Base-by-base conservation (phyloP, 306 rosid species). In the Cyclanthera cordifolia region DNA sequence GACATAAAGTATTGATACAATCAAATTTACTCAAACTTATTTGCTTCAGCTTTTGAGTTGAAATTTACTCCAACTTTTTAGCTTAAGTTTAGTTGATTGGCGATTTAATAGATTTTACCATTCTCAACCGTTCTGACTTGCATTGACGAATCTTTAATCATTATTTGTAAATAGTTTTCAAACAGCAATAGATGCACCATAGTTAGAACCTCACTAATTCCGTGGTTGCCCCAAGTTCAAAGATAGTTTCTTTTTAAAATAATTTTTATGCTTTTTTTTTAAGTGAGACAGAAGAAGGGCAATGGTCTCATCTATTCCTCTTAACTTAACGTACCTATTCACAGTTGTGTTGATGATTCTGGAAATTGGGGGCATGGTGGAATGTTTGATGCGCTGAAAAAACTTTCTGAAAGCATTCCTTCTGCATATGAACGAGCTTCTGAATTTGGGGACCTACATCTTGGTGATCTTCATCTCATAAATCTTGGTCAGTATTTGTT, bases 351-450 rank as follows among this genome's bases (percentile, higher is more conserved):
- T 73, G 98, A 93, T 73, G 85, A 78, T 76, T 93, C 96, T 41
- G 98, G 98, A 69, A 85, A 70, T 64, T 93, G 98, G 98, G 98
- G 98, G 66, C 79, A 5, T 50, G 98, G 98, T 45, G 96, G 98
- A 49, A 86, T 93, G 98, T 89, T 93, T 73, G 81, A 83, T 82
- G 95, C 95, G 60, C 77, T 93, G 73, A 60, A 74, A 75, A 93
- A 77, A 78, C 84, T 93, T 73, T 93, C 94, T 67, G 45, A 74
- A 6, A 76, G 81, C 78, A 80, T 93, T 68, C 82, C 91, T 30
- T 77, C 72, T 69, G 93, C 90, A 48, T 93, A 93, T 82, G 83
- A 84, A 77, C 86, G 75, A 64, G 96, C 96, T 75, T 81, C 90
- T 74, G 93, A 85, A 78, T 85, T 89, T 66, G 84, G 81, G 76